These are phyloP conservation scores for Exophiala oligosperma DNA, from an alignment of 2,329 filamentous ascomycete genomes.

Conservation along the genomic window DNA sequence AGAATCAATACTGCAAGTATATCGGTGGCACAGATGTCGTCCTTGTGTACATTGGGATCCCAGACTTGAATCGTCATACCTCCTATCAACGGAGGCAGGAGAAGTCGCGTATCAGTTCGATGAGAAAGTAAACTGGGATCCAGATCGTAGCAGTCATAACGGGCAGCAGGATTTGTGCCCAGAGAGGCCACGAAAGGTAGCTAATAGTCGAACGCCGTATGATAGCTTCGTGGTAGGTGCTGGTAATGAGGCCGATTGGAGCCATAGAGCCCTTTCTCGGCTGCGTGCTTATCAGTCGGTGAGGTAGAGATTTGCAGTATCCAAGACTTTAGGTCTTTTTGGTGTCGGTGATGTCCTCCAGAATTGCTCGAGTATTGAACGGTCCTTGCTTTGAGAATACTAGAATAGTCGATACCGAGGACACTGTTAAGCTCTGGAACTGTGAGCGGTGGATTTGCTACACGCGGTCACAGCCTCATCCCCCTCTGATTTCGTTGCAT, in stretches of 20 bases:
- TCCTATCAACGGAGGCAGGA: constrained; percentile 1
- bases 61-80: background rate
- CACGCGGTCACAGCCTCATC: too few relatives aligned
- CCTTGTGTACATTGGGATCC: too few relatives aligned
- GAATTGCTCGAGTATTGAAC: too few relatives aligned
- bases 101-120: constrained; percentile 17
- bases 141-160: constrained; percentile 19
- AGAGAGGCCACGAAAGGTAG: constrained; percentile 20
- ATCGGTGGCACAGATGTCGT: too few relatives aligned
- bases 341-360: too few relatives aligned
- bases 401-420: too few relatives aligned
- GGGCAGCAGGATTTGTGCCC: constrained; percentile 21
- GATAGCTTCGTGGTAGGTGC: background rate
- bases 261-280: constrained; percentile 1
- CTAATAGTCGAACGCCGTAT: constrained; percentile 4
- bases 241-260: background rate
- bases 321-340: too few relatives aligned
- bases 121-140: constrained; percentile 22
- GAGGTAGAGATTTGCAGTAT: too few relatives aligned
- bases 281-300: too few relatives aligned
- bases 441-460: background rate
- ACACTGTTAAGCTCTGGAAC: too few relatives aligned
- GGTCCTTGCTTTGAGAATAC: too few relatives aligned
- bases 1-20: too few relatives aligned
- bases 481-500: background rate